Percentiles rank a stretch among this genome's conserved stretches.
These are phyloP conservation scores for Priceomyces castillae DNA, from an alignment of 805 yeast genomes.

Conservation along the genomic window DNA sequence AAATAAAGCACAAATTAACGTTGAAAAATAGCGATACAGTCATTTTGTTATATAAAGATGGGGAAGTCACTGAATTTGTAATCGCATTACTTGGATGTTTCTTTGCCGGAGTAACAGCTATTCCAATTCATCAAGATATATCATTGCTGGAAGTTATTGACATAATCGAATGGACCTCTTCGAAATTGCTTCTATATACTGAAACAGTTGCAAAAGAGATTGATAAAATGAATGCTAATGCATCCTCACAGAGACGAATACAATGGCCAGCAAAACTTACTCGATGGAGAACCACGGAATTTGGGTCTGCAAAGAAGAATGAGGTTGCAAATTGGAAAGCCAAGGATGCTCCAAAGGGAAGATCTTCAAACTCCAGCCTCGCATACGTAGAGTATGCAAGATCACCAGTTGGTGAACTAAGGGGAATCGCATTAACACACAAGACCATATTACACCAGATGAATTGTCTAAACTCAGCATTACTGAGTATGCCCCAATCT, in stretches of 20 bases:
- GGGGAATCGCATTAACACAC: conserved; percentile 94
- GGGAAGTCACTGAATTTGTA: conserved; percentile 81
- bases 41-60: conserved; percentile 75
- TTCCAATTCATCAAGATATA: conserved; percentile 79
- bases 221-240: conserved; percentile 50
- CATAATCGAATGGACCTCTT: conserved; percentile 69
- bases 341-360: conserved; percentile 11
- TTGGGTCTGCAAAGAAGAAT: conserved; percentile 57
- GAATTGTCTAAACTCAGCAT: conserved; percentile 65
- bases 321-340: conserved; percentile 29
- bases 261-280: conserved; percentile 72
- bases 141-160: conserved; percentile 67
- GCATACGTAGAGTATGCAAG: conserved; percentile 93
- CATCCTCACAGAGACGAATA: conserved; percentile 32
- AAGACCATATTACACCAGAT: conserved; percentile 85
- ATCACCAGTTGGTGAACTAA: conserved; percentile 83
- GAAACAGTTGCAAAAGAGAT: conserved; percentile 74
- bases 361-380: conserved; percentile 45
- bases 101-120: conserved; percentile 90
- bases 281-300: conserved; percentile 82
- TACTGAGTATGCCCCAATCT: conserved; percentile 64
- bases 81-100: conserved; percentile 89
- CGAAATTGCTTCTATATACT: conserved; percentile 76
- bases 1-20: conserved; percentile 68
- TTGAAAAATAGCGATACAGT: conserved; percentile 82